Conservation (phyloP, 2,329 filamentous ascomycete genomes). For the Clarireedia monteithiana region DNA sequence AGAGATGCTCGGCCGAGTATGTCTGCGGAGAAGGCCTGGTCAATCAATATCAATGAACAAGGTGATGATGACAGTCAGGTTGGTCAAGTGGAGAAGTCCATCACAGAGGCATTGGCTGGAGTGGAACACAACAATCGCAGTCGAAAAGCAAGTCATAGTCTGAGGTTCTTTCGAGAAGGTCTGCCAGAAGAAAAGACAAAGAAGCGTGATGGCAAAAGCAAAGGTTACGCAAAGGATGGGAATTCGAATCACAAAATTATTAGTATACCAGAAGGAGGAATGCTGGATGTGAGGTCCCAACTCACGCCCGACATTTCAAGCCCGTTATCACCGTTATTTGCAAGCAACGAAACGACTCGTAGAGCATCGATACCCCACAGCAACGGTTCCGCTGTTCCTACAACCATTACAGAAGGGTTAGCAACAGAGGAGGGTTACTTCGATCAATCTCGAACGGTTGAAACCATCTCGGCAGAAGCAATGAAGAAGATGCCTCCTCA, state of each 20-base stretch:
- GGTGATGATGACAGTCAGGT: conserved; percentile 46
- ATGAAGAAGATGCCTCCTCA: conserved; percentile 23
- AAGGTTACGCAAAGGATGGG: conserved; percentile 27
- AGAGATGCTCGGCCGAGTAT: conserved; percentile 21
- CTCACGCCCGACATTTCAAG: neutral
- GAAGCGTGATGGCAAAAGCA: conserved; percentile 39
- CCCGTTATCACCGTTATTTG: conserved; percentile 11
- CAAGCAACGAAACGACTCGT: neutral
- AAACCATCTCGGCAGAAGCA: conserved; percentile 17
- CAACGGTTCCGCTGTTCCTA: neutral
- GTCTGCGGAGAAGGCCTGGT: conserved; percentile 52
- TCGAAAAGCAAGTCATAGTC: conserved; percentile 58
- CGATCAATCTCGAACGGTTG: conserved; percentile 15
- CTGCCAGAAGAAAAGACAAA: conserved; percentile 51
- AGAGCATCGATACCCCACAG: neutral
- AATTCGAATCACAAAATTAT: neutral
- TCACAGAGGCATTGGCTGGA: conserved; percentile 52
- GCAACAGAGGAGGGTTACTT: conserved; percentile 23
- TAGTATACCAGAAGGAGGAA: conserved; percentile 1
- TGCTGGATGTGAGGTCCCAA: neutral
- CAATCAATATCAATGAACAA: conserved; percentile 44
- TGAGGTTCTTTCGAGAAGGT: conserved; percentile 60
- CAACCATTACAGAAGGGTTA: conserved; percentile 16
- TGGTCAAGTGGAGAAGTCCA: conserved; percentile 57
- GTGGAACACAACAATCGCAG: conserved; percentile 57